Evolutionary conservation across 768 basidiomycete species (phyloP), one percentile per base, ranked within the genome.

Genomic region (Leccinum truebloodii): DNA sequence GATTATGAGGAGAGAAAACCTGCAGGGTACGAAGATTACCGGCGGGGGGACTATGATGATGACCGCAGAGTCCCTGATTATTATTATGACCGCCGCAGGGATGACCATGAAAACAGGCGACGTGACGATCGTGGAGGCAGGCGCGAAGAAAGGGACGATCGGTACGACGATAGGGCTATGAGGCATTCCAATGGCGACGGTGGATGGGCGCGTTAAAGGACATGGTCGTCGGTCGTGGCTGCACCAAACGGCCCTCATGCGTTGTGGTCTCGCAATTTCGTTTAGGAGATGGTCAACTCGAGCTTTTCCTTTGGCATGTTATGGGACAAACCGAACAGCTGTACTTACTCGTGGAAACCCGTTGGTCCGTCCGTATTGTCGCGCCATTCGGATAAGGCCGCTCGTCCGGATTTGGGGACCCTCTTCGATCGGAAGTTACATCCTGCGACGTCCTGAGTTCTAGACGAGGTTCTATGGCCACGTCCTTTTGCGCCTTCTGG

Each of bases 1-100:
- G 89, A 92, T 70, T 79, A 79, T 77, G 89, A 92, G 81, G 89
- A 92, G 78, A 86, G 82, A 84, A 88, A 88, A 83, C 84, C 89
- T 86, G 88, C 89, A 87, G 90, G 89, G 86, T 90, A 92, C 86
- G 91, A 92, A 85, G 88, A 91, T 84, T 81, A 86, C 77, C 87
- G 91, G 76, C 87, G 91, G 77, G 89, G 88, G 71, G 86, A 85
- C 71, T 85, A 81, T 67, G 77, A 86, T 85, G 88, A 90, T 86
- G 87, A 87, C 76, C 88, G 85, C 80, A 86, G 85, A 86, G 83
- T 78, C 75, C 88, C 88, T 86, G 88, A 91, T 83, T 84, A 83
- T 81, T 86, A 88, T 86, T 86, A 87, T 87, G 89, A 91, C 76
- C 89, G 91, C 73, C 88, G 88, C 80, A 89, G 89, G 86, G 89